Evolutionary conservation across 768 basidiomycete genomes (phyloP).

Genomic region (Cystofilobasidium macerans): DNA sequence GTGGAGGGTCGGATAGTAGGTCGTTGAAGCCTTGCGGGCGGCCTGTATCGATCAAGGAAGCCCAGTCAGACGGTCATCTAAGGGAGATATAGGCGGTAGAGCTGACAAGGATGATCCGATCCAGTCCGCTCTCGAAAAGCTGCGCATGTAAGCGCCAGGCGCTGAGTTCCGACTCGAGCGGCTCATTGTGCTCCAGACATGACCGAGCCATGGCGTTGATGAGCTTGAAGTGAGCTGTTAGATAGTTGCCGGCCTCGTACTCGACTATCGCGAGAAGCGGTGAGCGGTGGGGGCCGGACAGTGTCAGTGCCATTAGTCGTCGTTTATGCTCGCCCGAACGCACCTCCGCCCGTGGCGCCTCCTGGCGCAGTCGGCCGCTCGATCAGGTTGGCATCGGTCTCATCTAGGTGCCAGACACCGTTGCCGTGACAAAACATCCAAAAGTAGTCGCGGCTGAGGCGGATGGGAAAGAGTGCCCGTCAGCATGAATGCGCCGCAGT

Average conservation of each 20-base stretch:
- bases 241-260: constrained; percentile 86
- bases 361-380: constrained; percentile 75
- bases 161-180: constrained; percentile 42
- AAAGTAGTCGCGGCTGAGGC: constrained; percentile 78
- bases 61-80: not conserved
- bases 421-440: constrained; percentile 98
- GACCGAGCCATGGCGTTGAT: constrained; percentile 65
- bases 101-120: constrained; percentile 74
- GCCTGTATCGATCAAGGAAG: constrained; percentile 47
- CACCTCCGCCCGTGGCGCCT: constrained; percentile 88
- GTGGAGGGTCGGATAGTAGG: constrained; percentile 89
- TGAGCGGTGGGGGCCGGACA: not conserved
- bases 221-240: constrained; percentile 75
- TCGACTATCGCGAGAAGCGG: constrained; percentile 45
- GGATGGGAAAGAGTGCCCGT: constrained; percentile 53
- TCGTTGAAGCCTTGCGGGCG: constrained; percentile 83
- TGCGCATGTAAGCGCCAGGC: constrained; percentile 75
- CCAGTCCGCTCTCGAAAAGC: constrained; percentile 80
- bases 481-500: constrained; percentile 35
- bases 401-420: constrained; percentile 70
- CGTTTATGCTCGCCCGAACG: not conserved
- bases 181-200: constrained; percentile 55
- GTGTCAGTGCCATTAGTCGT: no score
- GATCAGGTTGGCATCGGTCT: constrained; percentile 71
- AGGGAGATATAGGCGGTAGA: not conserved